phyloP scores from a whole-genome alignment of 148 eudicot species.

The Fagopyrum tataricum region DNA sequence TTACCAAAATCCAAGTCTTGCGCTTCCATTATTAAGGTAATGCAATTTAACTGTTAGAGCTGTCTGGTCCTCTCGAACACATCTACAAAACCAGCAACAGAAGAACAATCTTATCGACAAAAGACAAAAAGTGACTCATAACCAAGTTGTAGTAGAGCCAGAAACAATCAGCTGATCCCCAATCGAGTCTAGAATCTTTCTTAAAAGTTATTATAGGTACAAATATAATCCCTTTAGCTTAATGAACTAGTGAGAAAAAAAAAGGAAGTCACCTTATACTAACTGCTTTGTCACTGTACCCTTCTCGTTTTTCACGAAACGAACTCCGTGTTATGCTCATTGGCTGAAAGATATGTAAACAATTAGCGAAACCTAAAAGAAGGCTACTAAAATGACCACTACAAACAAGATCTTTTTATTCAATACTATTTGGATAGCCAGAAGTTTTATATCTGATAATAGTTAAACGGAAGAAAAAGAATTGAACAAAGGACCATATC shows the following conservation, averaged over 20 bases:
- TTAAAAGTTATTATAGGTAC: neutral
- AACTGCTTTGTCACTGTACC: constrained; percentile 90
- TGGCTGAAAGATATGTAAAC: constrained; percentile 41
- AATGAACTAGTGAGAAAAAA: constrained; percentile 7
- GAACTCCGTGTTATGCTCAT: constrained; percentile 73
- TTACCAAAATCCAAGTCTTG: constrained; percentile 97
- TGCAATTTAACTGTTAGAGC: constrained; percentile 70
- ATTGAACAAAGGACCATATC: neutral
- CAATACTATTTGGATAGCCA: neutral
- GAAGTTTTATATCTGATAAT: neutral
- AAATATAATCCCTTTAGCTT: neutral
- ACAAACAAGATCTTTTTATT: neutral
- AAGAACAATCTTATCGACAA: neutral
- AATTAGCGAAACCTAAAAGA: constrained; percentile 2
- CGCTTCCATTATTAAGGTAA: constrained; percentile 91
- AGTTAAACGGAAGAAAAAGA: neutral
- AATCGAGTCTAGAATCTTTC: constrained; percentile 2
- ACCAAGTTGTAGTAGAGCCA: neutral
- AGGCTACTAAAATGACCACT: neutral
- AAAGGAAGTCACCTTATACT: constrained; percentile 55
- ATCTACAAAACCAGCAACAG: constrained; percentile 36
- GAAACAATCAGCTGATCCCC: neutral
- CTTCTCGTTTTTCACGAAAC: constrained; percentile 78
- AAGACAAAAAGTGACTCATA: neutral
- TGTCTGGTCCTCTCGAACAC: constrained; percentile 88